Base-by-base conservation (phyloP, 1,139 yeast genomes). In the Groenewaldozyma sp. region DNA sequence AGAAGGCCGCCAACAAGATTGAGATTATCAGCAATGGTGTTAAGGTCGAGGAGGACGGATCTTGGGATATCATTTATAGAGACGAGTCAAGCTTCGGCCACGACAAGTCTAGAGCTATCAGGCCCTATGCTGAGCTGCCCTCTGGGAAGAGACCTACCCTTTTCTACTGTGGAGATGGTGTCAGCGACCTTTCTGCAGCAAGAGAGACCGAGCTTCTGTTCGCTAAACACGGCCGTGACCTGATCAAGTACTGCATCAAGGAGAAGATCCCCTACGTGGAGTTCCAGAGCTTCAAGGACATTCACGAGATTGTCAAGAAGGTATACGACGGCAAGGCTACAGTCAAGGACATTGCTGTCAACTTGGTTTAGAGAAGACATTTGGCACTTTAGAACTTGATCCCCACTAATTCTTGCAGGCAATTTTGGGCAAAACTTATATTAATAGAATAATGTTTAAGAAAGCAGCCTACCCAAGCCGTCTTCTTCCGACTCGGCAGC, bases 121-220 rank as follows among this genome's bases (percentile, higher is more conserved):
- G 73, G 45, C 82, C 84, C 33, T 82, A 59, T 59, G 72, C 68
- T 51, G 65, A 54, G 56, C 63, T 65, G 42, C 52, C 55, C 28
- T 55, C 48, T 3, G 60, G 58, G 14, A 53, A 59, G 21, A 65
- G 73, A 44, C 87, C 91, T 9, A 66, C 69, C 34, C 69, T 87
- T 52, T 83, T 88, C 59, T 91, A 91, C 68, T 83, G 94, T 57
- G 98, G 98, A 42, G 98, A 91, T 59, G 99, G 99, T 45, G 96
- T 91, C 22, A 80, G 94, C 40, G 99, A 91, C 60, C 69, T 91
- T 50, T 77, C 87, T 45, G 98, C 98, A 20, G 97, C 97, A 24
- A 79, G 82, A 57, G 96, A 91, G 60, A 87, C 98, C 37, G 88
- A 93, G 60, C 68, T 88, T 53, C 67, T 91, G 51, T 91, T 91